Base-by-base conservation (phyloP, 2,329 filamentous ascomycete species). In the Verticillium tricorpus region DNA sequence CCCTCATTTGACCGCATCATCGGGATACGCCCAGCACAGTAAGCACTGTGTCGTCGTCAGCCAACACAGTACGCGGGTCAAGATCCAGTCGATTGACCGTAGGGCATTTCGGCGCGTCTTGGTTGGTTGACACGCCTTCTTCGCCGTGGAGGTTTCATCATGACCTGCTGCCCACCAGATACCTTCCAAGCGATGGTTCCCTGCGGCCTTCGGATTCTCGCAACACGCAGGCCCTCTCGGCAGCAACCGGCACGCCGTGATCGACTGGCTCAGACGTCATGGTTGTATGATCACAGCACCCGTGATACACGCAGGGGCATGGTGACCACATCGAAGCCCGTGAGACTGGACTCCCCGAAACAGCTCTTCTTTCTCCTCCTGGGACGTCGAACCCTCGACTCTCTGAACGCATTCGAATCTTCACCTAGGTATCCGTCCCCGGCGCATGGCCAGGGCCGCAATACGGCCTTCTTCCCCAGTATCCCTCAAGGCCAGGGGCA, bases 211-310 rank as follows among this genome's bases (percentile, higher is more conserved):
- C 22, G n/a, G 19, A 11, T n/a, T 11, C 22, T n/a, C 19, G 11
- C n/a, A 50, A 50, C 11, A 50, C 45, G 22, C n/a, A 50, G 3
- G 19, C 1, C n/a, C 22, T 25, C 7, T 22, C 45, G 45, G 45
- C n/a, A 22, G 19, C 19, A 50, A 50, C 19, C 45, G 45, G 45
- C 45, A 50, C 55, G 14, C 55, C 32, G 54, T 62, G 40, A 60
- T 62, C 59, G 57, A 58, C 60, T 60, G n/a, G 59, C 19, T 56
- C 61, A 58, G 22, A 39, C 57, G 22, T 61, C 54, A 32, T 56
- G 34, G 34, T 58, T 40, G 37, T 32, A 22, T 61, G 63, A 50
- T 22, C 62, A 22, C 40, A 52, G 25, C 17, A 58, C n/a, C 34
- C 45, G 37, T 63, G 59, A 32, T 62, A 58, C 32, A 35, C 59